Evolutionary conservation across 768 basidiomycete genomes (phyloP), one percentile per base, ranked within the genome.

Genomic region (Cystofilobasidium ferigula): DNA sequence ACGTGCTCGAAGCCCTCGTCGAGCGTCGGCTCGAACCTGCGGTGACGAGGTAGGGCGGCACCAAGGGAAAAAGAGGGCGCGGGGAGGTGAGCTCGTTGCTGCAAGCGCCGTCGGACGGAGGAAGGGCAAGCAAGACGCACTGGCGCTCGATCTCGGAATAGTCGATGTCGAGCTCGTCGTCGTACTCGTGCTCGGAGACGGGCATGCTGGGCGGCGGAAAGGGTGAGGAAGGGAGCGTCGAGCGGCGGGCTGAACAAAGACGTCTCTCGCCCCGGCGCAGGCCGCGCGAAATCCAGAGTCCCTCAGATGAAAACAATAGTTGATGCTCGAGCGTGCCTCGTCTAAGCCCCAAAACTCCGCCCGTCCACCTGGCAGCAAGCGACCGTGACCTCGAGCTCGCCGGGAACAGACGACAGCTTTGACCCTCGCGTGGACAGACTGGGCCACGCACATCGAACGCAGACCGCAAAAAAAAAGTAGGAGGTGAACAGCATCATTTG

Each of bases 1-100:
- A 89, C 84, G 73, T 88, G 89, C 79, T 98, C 95, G 72, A 97
- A 83, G 45, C 88, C 82, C 70, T 90, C 86, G 71, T 89, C 87
- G 14, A 69, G 85, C 84, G 64, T 88, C 80, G 71, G 93, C 85
- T 70, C 85, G 78, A 91, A 94, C 80, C 92, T 95, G 74, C 22
- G 42, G 16, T 3, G 32, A 28, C 26, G 20, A 40, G n/a, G 32
- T 16, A n/a, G 24, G 51, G 34, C 20, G 56, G 32, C 22, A 43
- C 30, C 36, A 42, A 20, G 43, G 22, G 34, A 34, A 24, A 34
- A 22, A 43, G 45, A 67, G 32, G 40, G 42, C n/a, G 18, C 26
- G 22, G 0, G n/a, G 24, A 36, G 35, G 40, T 57, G 42, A 64
- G 63, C 57, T 58, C 28, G 28, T 53, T 35, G 22, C 24, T 24